Percentiles rank a stretch among this genome's conserved stretches.
phyloP scores from a whole-genome alignment of 768 basidiomycete genomes.

The Panaeolus cyanescens region DNA sequence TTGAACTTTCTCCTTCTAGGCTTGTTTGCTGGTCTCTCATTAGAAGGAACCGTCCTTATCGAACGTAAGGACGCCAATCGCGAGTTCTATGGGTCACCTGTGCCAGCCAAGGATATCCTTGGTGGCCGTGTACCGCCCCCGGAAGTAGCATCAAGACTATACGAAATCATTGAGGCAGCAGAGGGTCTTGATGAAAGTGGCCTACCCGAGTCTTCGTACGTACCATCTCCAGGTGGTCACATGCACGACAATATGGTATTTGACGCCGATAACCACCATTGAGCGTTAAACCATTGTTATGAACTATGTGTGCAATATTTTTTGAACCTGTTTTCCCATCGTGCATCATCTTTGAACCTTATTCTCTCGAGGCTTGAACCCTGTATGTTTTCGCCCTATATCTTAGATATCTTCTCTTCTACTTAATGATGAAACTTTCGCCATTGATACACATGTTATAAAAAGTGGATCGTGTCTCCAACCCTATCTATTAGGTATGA shows the following conservation, averaged over 20 bases:
- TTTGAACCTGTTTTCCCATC: background rate
- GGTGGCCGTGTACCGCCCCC: conserved; percentile 96
- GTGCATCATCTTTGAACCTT: background rate
- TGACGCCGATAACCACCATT: conserved; percentile 64
- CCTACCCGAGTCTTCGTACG: conserved; percentile 77
- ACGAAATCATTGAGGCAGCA: conserved; percentile 96
- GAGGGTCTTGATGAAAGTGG: conserved; percentile 89
- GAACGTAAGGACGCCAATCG: conserved; percentile 96
- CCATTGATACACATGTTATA: background rate
- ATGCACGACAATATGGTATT: conserved; percentile 65
- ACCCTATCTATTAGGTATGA: background rate
- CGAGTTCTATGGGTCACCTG: conserved; percentile 92
- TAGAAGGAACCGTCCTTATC: conserved; percentile 93
- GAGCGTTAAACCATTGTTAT: conserved; percentile 4
- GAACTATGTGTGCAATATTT: background rate
- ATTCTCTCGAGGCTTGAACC: background rate
- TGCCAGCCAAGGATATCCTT: conserved; percentile 89
- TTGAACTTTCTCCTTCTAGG: conserved; percentile 43
- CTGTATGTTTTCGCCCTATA: background rate
- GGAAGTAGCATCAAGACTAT: conserved; percentile 88
- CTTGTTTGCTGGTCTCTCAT: conserved; percentile 90
- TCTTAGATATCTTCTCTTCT: background rate
- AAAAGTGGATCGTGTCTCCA: background rate
- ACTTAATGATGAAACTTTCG: background rate
- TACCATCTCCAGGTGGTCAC: conserved; percentile 67